These are phyloP conservation scores for Myxozyma mucilagina DNA, from an alignment of 805 yeast genomes.

Conservation along the genomic window DNA sequence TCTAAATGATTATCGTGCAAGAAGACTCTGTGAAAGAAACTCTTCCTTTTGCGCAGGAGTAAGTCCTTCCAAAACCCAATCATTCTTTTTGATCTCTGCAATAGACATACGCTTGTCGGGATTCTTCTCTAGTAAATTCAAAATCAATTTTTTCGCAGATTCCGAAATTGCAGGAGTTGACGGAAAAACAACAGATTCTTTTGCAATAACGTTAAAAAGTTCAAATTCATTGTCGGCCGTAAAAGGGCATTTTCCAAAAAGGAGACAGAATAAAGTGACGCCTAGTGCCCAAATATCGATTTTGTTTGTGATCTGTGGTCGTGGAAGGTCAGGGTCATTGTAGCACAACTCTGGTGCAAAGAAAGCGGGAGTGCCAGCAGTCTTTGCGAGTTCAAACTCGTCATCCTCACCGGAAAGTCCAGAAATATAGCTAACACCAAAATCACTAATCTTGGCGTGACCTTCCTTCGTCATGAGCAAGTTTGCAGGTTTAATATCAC, in stretches of 20 bases:
- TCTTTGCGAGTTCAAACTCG: conserved; percentile 86
- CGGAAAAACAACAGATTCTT: conserved; percentile 62
- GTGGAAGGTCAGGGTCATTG: conserved; percentile 47
- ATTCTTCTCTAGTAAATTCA: conserved; percentile 64
- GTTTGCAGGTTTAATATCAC: conserved; percentile 96
- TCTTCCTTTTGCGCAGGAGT: conserved; percentile 5
- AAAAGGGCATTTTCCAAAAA: conserved; percentile 89
- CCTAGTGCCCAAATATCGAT: conserved; percentile 99
- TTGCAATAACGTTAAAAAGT: conserved; percentile 77
- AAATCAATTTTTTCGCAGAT: conserved; percentile 55
- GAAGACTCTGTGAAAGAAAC: conserved; percentile 16
- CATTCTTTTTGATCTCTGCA: conserved; percentile 70
- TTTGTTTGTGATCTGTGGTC: conserved; percentile 67
- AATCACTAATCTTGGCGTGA: conserved; percentile 89
- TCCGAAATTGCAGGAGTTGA: conserved; percentile 32
- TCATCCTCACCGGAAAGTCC: conserved; percentile 33
- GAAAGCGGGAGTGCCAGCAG: conserved; percentile 97
- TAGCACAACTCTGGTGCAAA: conserved; percentile 91
- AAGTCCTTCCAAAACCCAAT: conserved; percentile 58
- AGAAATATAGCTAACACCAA: conserved; percentile 85
- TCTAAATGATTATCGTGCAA: conserved; percentile 7
- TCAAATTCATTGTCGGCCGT: conserved; percentile 84
- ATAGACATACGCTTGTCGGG: conserved; percentile 69
- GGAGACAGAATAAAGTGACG: conserved; percentile 80
- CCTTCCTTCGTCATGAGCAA: conserved; percentile 68